A percentile compares a stretch with the other conserved stretches of the same genome.
Evolutionary conservation across 2,329 filamentous ascomycete genomes (phyloP).

Genomic region (Colletotrichum australisinense): DNA sequence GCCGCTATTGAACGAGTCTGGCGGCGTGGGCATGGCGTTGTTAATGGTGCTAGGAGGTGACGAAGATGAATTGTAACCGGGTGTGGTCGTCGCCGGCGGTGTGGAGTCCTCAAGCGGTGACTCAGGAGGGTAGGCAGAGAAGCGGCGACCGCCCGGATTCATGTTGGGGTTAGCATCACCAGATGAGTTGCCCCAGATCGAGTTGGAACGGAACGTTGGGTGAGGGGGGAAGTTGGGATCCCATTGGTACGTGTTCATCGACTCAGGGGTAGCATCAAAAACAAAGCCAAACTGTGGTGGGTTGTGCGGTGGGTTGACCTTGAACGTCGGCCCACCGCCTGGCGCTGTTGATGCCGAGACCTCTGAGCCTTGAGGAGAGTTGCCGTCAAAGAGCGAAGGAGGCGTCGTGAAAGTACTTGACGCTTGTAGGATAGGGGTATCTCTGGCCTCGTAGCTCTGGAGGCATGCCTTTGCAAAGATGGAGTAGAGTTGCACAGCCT

Average conservation of each 20-base stretch:
- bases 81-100: slow-evolving; percentile 44
- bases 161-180: slow-evolving; percentile 54
- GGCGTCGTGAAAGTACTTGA: slow-evolving; percentile 55
- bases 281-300: slow-evolving; percentile 69
- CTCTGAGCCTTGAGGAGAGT: slow-evolving; percentile 58
- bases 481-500: slow-evolving; percentile 86
- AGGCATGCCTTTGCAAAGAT: slow-evolving; percentile 88
- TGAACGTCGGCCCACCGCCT: slow-evolving; percentile 51
- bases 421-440: slow-evolving; percentile 48
- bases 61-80: slow-evolving; percentile 39
- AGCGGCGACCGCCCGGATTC: slow-evolving; percentile 58
- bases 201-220: slow-evolving; percentile 73
- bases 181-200: slow-evolving; percentile 72
- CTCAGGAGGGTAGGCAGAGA: slow-evolving; percentile 74
- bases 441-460: slow-evolving; percentile 81
- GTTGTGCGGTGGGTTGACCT: slow-evolving; percentile 59
- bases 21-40: slow-evolving; percentile 53
- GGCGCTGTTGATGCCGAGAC: slow-evolving; percentile 46
- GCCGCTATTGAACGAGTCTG: slow-evolving; percentile 50
- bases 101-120: slow-evolving; percentile 50
- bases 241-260: slow-evolving; percentile 59
- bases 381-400: slow-evolving; percentile 60
- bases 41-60: slow-evolving; percentile 33
- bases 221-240: slow-evolving; percentile 56
- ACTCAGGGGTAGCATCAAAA: slow-evolving; percentile 66